These are phyloP conservation scores for Syzygium grande DNA, from an alignment of 345 rosid species.

Conservation along the genomic window DNA sequence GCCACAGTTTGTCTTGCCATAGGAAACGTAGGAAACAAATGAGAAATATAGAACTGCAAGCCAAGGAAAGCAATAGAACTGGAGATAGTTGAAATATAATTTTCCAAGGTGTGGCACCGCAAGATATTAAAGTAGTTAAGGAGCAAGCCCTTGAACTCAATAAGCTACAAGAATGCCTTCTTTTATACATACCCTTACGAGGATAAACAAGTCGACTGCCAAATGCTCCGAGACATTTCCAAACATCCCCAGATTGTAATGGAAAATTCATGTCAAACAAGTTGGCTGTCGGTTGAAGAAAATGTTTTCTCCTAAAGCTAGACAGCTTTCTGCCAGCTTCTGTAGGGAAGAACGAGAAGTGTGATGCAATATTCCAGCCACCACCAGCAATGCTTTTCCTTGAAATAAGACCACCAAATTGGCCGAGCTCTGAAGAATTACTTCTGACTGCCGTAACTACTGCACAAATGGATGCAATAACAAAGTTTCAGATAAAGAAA, in stretches of 20 bases:
- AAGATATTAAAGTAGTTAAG: neutral
- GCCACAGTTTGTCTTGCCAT: neutral
- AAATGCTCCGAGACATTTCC: conserved; percentile 34
- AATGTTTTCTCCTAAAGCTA: conserved; percentile 24
- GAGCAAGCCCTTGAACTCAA: no score
- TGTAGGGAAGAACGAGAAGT: conserved; percentile 29
- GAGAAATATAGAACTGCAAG: neutral
- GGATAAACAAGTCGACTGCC: conserved; percentile 23
- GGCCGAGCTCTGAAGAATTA: conserved; percentile 28
- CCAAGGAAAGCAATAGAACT: neutral
- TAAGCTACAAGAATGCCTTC: neutral
- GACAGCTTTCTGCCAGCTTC: conserved; percentile 40
- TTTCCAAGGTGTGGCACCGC: neutral
- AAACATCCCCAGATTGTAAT: conserved; percentile 17
- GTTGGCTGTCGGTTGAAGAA: conserved; percentile 13
- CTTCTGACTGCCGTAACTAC: conserved; percentile 40
- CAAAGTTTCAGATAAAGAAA: neutral
- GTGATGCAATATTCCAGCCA: conserved; percentile 41
- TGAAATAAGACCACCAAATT: conserved; percentile 19
- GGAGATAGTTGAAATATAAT: neutral
- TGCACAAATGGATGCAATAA: conserved; percentile 6
- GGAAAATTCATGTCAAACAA: conserved; percentile 19
- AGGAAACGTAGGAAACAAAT: neutral
- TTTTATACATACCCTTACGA: conserved; percentile 36
- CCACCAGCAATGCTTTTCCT: conserved; percentile 5